Base-by-base conservation (phyloP, 2,329 filamentous ascomycete genomes). In the Xylariaceae sp. region DNA sequence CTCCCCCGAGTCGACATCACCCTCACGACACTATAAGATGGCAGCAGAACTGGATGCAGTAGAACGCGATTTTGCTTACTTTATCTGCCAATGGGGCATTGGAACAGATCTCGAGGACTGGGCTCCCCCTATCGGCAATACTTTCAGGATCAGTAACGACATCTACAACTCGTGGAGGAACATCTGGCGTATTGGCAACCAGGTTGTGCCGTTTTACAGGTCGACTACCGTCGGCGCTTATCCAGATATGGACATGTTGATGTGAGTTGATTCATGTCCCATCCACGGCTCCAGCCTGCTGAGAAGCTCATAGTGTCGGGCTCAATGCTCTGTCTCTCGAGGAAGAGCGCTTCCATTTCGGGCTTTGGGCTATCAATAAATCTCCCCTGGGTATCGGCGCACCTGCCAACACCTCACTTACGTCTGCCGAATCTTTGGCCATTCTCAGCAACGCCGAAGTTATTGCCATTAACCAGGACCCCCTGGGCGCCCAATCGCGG, bases 401-500 rank as follows among this genome's bases (percentile, higher is more conserved):
- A 1, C 67, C 64, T 0, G 55, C 73, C 36, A 64, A 68, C 19
- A 54, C 61, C 9, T 52, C 53, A 0, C 42, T 66, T 3, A 68
- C 71, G 0, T 62, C 64, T 1, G 42, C 55, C 0, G 54, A 58
- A 1, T 74, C 72, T 0, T 51, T 76, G 12, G 57, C 59, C 4
- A 60, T 74, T 13, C 54, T 75, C 35, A 63, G 62, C 1, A 79
- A 80, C 55, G 62, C 66, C 19, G 76, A 78, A 41, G 68, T 78
- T 17, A 73, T 82, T 18, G 69, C 69, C 0, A 73, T 78, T 52
- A 81, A 81, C 49, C 77, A 81, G 49, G 78, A 81, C 50, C 44
- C 68, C 0, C 56, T 80, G 0, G 74, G 67, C 0, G 60, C 70
- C 39, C 73, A 76, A 34, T 74, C 76, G 1, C 64, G 64, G n/a